Base-by-base conservation (phyloP, 2,329 filamentous ascomycete species). In the Periconia macrospinosa region DNA sequence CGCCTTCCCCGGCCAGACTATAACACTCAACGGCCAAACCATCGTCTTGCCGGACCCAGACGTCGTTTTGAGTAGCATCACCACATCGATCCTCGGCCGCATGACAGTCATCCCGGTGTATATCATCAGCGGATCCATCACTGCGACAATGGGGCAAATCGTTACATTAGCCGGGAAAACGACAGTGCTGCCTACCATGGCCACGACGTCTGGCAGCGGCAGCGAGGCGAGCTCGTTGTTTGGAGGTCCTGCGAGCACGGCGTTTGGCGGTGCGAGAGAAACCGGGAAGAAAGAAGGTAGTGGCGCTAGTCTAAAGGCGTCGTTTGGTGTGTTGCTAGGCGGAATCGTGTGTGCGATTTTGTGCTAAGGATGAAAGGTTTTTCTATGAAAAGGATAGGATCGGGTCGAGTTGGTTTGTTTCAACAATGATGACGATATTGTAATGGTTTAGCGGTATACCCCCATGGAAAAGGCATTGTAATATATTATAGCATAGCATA, bases 101-200 rank as follows among this genome's bases (percentile, higher is more conserved):
- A 13, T 42, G 15, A 57, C 50, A 2, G 45, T 47, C 1, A 30
- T 50, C 10, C 55, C 55, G 13, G 55, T 20, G 10, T 60, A 53
- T 35, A 56, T 60, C 20, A 58, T 60, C 41, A 50, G 49, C 18
- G 55, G 51, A 14, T 54, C 55, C 8, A 49, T 45, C 7, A 56
- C 53, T 8, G 58, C 55, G 2, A 52, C 55, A 1, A 46, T 58
- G 13, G 58, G 59, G 1, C 54, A 63, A 49, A 59, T 55, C 11
- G 53, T 65, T 2, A 58, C 48, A 1, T 27, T 59, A 13, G 51
- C 53, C 30, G 56, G 57, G 2, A 49, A 43, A 14, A 47, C 47
- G 37, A 59, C 55, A 0, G 53, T 57, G 3, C 49, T 61, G 18
- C 17, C 15, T 14, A 33, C 11, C 18, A 17, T 46, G 15, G 48